Percentiles rank a stretch among this genome's conserved stretches.
phyloP scores from a whole-genome alignment of 2,329 filamentous ascomycete species.

The Teratosphaeria gauchensis region DNA sequence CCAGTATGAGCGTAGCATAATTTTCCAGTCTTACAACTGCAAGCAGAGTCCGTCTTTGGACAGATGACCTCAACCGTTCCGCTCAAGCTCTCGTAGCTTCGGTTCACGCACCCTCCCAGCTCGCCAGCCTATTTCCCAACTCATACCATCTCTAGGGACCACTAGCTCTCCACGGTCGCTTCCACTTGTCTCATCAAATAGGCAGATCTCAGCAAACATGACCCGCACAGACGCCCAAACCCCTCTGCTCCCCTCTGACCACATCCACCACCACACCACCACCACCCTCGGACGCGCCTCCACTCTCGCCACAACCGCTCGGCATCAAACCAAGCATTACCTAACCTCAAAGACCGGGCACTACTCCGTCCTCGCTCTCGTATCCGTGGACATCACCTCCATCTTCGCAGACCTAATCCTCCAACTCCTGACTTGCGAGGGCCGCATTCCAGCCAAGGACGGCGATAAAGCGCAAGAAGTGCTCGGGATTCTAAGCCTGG shows the following conservation, averaged over 20 bases:
- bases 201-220: too few species aligned
- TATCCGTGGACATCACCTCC: constrained; percentile 41
- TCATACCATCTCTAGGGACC: too few species aligned
- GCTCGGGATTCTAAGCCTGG: constrained; percentile 45
- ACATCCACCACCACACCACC: background rate
- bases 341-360: constrained; percentile 41
- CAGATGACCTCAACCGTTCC: too few species aligned
- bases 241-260: constrained; percentile 2
- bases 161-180: too few species aligned
- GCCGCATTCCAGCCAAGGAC: constrained; percentile 18
- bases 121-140: too few species aligned
- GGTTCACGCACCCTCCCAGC: too few species aligned
- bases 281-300: background rate
- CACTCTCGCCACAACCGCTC: background rate
- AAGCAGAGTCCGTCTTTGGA: background rate
- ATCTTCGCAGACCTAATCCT: constrained; percentile 46
- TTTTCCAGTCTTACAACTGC: background rate
- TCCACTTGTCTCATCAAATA: too few species aligned
- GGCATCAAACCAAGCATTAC: constrained; percentile 16
- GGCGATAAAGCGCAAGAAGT: constrained; percentile 27
- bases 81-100: too few species aligned
- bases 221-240: background rate
- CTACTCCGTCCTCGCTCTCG: constrained; percentile 40
- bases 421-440: constrained; percentile 40
- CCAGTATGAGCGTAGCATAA: background rate